Evolutionary conservation across 192 early-diverging fungal species (phyloP).

Genomic region (Entomortierella beljakovae): DNA sequence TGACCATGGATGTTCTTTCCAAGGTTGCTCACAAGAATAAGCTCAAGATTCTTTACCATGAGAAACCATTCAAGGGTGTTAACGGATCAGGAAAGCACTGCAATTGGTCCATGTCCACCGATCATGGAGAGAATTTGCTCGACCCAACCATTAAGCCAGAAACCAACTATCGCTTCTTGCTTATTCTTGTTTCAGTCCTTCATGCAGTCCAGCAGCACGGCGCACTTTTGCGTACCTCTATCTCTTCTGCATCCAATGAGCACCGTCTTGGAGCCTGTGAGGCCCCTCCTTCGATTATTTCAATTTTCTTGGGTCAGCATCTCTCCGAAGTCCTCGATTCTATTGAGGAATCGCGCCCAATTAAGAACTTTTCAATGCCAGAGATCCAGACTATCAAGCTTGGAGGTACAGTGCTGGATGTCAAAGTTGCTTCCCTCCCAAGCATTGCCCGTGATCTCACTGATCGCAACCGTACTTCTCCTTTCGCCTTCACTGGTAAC

Average conservation of each 20-base stretch:
- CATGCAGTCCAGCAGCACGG: conserved; percentile 94
- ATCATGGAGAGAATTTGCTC: conserved; percentile 96
- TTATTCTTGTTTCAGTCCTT: conserved; percentile 93
- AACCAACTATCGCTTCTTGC: conserved; percentile 98
- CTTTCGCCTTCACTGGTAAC: conserved; percentile 99
- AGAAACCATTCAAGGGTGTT: conserved; percentile 99
- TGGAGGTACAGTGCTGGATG: conserved; percentile 94
- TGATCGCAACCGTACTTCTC: conserved; percentile 99
- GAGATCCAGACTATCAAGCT: conserved; percentile 93
- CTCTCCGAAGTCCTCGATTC: conserved; percentile 95
- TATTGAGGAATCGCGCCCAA: conserved; percentile 87
- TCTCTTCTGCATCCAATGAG: conserved; percentile 96
- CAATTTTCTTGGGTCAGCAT: conserved; percentile 97
- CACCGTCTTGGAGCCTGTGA: conserved; percentile 99
- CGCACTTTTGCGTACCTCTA: conserved; percentile 89
- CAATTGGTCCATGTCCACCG: conserved; percentile 97
- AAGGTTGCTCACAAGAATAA: conserved; percentile 97
- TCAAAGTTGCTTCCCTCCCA: conserved; percentile 95
- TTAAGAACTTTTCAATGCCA: conserved; percentile 90
- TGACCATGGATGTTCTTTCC: conserved; percentile 97
- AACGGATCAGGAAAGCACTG: conserved; percentile 99
- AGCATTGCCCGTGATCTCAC: conserved; percentile 95
- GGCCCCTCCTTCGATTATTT: conserved; percentile 98
- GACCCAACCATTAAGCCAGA: conserved; percentile 96
- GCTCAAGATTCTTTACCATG: conserved; percentile 98